Evolutionary conservation across 176 grass and related monocot genomes (phyloP).

Genomic region (Echinochloa phyllopogon): DNA sequence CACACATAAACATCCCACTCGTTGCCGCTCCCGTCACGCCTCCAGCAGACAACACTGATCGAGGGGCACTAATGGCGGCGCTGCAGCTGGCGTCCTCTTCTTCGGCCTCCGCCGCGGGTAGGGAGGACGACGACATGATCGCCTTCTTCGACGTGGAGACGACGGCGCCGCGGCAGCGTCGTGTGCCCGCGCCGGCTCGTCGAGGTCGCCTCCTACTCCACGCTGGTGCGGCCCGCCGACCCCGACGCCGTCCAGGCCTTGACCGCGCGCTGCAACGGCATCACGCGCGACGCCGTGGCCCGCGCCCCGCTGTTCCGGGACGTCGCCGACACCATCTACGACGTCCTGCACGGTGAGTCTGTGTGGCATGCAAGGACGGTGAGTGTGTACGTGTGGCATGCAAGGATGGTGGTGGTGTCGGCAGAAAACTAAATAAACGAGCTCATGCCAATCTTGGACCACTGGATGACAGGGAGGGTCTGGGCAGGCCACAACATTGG

Average conservation of each 20-base stretch:
- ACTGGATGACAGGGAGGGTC: constrained; percentile 54
- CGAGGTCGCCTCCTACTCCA: constrained; percentile 68
- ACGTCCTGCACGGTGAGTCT: constrained; percentile 67
- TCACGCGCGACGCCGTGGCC: constrained; percentile 59
- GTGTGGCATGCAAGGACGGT: not conserved
- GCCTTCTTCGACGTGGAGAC: constrained; percentile 93
- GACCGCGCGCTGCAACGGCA: constrained; percentile 71
- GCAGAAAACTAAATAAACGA: not conserved
- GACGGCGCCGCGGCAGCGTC: constrained; percentile 57
- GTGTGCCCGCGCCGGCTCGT: constrained; percentile 70
- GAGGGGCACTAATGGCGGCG: not conserved
- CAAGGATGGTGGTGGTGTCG: not conserved
- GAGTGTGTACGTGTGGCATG: not conserved
- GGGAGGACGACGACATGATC: constrained; percentile 46
- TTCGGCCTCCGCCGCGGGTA: not conserved
- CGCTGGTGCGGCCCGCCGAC: constrained; percentile 74
- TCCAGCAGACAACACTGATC: not conserved
- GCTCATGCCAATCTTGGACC: not conserved
- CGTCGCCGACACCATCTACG: constrained; percentile 66
- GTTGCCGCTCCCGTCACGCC: no score
- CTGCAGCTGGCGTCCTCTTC: no score
- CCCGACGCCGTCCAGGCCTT: constrained; percentile 47
- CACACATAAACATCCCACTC: not conserved
- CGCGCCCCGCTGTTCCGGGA: constrained; percentile 59
- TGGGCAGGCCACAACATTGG: constrained; percentile 96